Percentiles rank a stretch among this genome's conserved stretches.
Evolutionary conservation across 1,284 basidiomycete species (phyloP).

Genomic region (Apiotrichum brassicae): DNA sequence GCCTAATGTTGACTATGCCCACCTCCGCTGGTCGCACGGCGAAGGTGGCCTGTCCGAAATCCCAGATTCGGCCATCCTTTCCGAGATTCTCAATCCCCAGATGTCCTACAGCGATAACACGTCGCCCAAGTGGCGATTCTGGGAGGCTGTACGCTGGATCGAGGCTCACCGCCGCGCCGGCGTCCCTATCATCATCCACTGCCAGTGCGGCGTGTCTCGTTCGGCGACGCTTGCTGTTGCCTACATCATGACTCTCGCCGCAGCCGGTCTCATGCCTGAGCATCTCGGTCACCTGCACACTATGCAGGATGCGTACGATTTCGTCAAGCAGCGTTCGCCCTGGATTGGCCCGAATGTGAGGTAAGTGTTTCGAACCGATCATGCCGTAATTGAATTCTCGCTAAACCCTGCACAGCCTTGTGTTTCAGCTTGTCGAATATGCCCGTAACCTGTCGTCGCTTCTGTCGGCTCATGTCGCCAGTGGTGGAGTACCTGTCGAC

Average conservation of each 20-base stretch:
- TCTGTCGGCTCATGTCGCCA: slow-evolving; percentile 49
- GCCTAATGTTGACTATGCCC: slow-evolving; percentile 79
- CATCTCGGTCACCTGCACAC: slow-evolving; percentile 63
- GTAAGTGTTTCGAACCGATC: slow-evolving; percentile 52
- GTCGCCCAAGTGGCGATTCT: slow-evolving; percentile 55
- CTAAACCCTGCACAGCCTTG: slow-evolving; percentile 57
- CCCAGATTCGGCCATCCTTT: slow-evolving; percentile 18
- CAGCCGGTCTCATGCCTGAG: slow-evolving; percentile 59
- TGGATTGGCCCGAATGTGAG: slow-evolving; percentile 93
- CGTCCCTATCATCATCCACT: slow-evolving; percentile 80
- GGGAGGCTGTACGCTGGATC: slow-evolving; percentile 69
- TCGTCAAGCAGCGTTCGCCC: slow-evolving; percentile 78
- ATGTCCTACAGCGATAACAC: neutral
- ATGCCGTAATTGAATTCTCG: neutral
- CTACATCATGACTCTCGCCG: slow-evolving; percentile 88
- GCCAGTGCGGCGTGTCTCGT: slow-evolving; percentile 92
- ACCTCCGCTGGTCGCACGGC: slow-evolving; percentile 90
- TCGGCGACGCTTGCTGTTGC: slow-evolving; percentile 90
- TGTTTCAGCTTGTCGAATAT: slow-evolving; percentile 93
- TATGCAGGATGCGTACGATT: slow-evolving; percentile 90
- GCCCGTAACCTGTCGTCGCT: slow-evolving; percentile 67
- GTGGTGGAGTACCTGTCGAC: slow-evolving; percentile 7
- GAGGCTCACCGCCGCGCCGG: slow-evolving; percentile 67
- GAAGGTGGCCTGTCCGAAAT: slow-evolving; percentile 73
- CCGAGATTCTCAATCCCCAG: slow-evolving; percentile 16